Base-by-base conservation (phyloP, 2,329 filamentous ascomycete species). In the Colletotrichum kahawae region DNA sequence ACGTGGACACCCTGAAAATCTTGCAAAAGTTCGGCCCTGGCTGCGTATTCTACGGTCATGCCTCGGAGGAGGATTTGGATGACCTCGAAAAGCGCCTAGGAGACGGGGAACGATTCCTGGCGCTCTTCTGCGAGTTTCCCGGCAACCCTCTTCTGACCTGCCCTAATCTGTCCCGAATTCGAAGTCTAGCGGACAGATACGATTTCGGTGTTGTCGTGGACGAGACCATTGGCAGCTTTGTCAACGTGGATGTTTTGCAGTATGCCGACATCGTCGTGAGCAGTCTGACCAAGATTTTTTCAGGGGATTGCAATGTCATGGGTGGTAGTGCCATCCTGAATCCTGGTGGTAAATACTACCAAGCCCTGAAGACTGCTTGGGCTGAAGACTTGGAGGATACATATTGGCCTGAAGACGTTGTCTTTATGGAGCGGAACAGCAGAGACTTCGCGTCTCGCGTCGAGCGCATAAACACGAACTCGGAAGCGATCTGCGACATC, bases 261-360 rank as follows among this genome's bases (percentile, higher is more conserved):
- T 94, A 93, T 81, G 95, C 95, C 75, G 97, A 99, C 84, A 89
- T 98, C 18, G 95, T 98, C 7, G 96, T 98, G 71, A 98, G 95
- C 87, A 98, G 95, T 82, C 88, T 99, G 74, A 98, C 97, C 64
- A 99, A 99, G 84, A 94, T 98, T 69, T 99, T 99, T 86, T 98
- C 95, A 71, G 97, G 97, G 66, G 97, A 98, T 84, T 97, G 95
- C 83, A 98, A 99, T 83, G 97, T 99, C 78, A 98, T 98, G 96
- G 97, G 96, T 74, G 97, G 97, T 71, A 94, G 93, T 77, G 85
- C 89, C 60, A 90, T 93, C 69, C 82, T 93, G 60, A 93, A 93
- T 80, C 91, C 91, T 1, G 90, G 92, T 71, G 88, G 92, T n/a
- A 91, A 86, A 60, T 94, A 93, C 84, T 98, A 98, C 83, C 70